Conservation (phyloP, 768 basidiomycete species). For the Kockovaella imperatae region DNA sequence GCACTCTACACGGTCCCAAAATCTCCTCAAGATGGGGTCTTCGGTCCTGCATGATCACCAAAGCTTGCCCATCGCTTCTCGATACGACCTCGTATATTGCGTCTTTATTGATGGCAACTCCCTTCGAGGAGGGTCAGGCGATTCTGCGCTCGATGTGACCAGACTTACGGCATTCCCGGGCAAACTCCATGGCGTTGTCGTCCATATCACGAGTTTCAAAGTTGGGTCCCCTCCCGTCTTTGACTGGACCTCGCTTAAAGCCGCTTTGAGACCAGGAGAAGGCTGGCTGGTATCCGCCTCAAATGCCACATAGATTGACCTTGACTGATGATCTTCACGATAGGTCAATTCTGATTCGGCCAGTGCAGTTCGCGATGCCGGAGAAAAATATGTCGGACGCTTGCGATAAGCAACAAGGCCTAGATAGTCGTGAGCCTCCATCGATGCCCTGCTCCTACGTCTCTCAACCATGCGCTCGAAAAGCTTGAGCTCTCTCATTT, state of each 20-base stretch:
- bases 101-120: conserved; percentile 74
- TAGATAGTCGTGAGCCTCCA: conserved; percentile 34
- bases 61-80: conserved; percentile 14
- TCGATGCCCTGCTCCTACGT: conserved; percentile 48
- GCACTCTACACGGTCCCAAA: conserved; percentile 37
- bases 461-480: conserved; percentile 83
- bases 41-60: conserved; percentile 47
- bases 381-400: conserved; percentile 89
- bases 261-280: conserved; percentile 21
- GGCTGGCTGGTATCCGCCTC: conserved; percentile 48
- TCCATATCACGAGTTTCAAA: conserved; percentile 75
- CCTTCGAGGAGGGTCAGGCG: conserved; percentile 49
- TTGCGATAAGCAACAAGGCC: conserved; percentile 78
- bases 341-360: conserved; percentile 92
- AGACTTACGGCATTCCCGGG: conserved; percentile 86
- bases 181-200: conserved; percentile 95
- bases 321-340: conserved; percentile 77
- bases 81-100: conserved; percentile 58
- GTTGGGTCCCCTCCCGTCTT: conserved; percentile 3
- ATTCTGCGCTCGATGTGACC: neutral
- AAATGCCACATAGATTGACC: conserved; percentile 79
- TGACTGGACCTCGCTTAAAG: conserved; percentile 9
- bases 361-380: conserved; percentile 84
- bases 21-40: conserved; percentile 38
- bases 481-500: conserved; percentile 74